These are phyloP conservation scores for Stygiomarasmius scandens DNA, from an alignment of 1,284 basidiomycete genomes.

Conservation along the genomic window DNA sequence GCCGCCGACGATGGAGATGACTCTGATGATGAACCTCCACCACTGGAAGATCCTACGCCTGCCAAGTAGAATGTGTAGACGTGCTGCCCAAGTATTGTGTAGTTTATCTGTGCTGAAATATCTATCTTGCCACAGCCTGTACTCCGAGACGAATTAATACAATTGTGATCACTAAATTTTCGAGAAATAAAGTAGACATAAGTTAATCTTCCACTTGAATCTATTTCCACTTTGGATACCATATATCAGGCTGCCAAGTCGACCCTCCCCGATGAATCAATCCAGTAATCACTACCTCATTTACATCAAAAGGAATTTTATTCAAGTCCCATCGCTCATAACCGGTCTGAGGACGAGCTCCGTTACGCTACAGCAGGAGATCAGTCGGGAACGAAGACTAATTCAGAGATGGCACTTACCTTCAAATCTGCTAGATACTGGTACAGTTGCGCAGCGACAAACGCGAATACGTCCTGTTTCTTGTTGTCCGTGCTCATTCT, in stretches of 20 bases:
- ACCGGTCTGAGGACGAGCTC: neutral
- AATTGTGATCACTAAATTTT: too few species aligned
- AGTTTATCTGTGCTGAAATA: neutral
- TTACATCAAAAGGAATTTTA: slow-evolving; percentile 7
- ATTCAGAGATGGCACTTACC: neutral
- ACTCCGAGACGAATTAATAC: neutral
- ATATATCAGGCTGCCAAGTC: slow-evolving; percentile 45
- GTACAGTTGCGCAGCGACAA: neutral
- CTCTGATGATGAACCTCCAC: slow-evolving; percentile 73
- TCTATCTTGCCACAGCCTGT: neutral
- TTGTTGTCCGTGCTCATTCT: neutral
- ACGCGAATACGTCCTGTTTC: neutral
- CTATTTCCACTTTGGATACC: slow-evolving; percentile 10
- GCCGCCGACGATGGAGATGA: slow-evolving; percentile 50
- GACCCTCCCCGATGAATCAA: slow-evolving; percentile 40
- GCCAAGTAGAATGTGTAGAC: slow-evolving; percentile 16
- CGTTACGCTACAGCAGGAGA: neutral
- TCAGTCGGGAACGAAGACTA: neutral
- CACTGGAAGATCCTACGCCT: slow-evolving; percentile 67
- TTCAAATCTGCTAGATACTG: neutral
- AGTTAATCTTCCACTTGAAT: too few species aligned
- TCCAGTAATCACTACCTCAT: slow-evolving; percentile 36
- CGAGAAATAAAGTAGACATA: too few species aligned
- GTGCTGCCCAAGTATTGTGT: neutral
- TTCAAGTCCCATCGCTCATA: neutral